Conservation (phyloP, 148 eudicot genomes). For the Polygonum aviculare region DNA sequence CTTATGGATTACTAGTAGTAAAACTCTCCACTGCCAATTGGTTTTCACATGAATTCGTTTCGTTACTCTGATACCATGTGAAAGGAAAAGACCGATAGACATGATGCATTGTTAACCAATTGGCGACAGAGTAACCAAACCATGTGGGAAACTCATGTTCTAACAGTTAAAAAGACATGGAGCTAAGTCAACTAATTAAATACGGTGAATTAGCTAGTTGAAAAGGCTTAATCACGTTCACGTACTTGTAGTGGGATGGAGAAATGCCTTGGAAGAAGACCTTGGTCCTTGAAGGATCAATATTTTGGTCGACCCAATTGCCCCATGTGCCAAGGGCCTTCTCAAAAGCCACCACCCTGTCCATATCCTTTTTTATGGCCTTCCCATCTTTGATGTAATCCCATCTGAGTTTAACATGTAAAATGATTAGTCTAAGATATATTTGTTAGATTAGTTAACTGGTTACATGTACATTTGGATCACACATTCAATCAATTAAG, state of each 20-base stretch:
- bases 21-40: too few relatives aligned
- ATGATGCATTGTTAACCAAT: too few relatives aligned
- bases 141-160: too few relatives aligned
- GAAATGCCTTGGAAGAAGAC: slow-evolving; percentile 95
- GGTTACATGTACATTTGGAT: not conserved
- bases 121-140: too few relatives aligned
- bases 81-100: too few relatives aligned
- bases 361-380: slow-evolving; percentile 53
- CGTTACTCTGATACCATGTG: too few relatives aligned
- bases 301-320: slow-evolving; percentile 59
- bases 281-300: slow-evolving; percentile 53
- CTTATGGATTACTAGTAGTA: too few relatives aligned
- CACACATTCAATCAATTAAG: too few relatives aligned
- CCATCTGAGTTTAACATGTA: slow-evolving; percentile 40
- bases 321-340: slow-evolving; percentile 79
- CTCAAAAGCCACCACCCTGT: slow-evolving; percentile 59
- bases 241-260: slow-evolving; percentile 96
- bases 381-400: slow-evolving; percentile 60
- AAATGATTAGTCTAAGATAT: not conserved
- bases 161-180: not conserved
- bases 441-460: not conserved
- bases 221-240: slow-evolving; percentile 3
- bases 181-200: too few relatives aligned
- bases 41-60: too few relatives aligned
- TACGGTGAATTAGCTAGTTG: not conserved